Conservation (phyloP, 441 rosid genomes). For the Aleurites moluccanus region DNA sequence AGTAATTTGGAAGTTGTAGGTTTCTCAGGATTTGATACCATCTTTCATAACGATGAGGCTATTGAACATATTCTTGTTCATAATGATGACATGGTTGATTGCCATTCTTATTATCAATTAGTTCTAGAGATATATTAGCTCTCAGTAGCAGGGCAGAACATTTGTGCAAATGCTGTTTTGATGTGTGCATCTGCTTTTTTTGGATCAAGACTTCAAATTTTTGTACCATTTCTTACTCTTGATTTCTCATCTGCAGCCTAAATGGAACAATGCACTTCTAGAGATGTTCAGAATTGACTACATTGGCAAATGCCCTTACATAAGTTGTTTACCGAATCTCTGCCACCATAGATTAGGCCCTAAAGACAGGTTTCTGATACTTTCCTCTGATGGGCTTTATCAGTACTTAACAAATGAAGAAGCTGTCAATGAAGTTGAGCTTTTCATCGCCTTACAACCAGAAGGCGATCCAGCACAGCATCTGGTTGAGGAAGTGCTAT, state of each 20-base stretch:
- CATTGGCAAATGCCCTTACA: conserved; percentile 74
- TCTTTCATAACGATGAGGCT: background rate
- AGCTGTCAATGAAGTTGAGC: conserved; percentile 81
- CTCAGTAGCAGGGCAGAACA: background rate
- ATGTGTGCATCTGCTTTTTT: background rate
- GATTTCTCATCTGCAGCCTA: conserved; percentile 55
- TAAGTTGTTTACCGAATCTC: conserved; percentile 69
- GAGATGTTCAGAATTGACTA: conserved; percentile 93
- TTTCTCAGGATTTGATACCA: background rate
- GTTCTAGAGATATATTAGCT: background rate
- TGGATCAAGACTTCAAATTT: background rate
- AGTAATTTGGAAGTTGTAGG: background rate
- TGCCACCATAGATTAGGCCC: conserved; percentile 80
- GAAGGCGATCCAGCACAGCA: conserved; percentile 99
- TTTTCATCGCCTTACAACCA: conserved; percentile 71
- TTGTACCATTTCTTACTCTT: conserved; percentile 17
- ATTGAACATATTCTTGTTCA: background rate
- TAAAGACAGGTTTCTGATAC: conserved; percentile 70
- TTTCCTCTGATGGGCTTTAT: conserved; percentile 89
- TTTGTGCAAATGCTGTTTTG: background rate
- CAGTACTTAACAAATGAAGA: conserved; percentile 92
- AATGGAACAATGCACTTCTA: conserved; percentile 84
- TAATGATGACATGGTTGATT: background rate
- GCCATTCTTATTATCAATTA: background rate
- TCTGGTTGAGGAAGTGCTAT: conserved; percentile 77